Evolutionary conservation across 345 rosid species (phyloP).

Genomic region (Limnanthes douglasii): DNA sequence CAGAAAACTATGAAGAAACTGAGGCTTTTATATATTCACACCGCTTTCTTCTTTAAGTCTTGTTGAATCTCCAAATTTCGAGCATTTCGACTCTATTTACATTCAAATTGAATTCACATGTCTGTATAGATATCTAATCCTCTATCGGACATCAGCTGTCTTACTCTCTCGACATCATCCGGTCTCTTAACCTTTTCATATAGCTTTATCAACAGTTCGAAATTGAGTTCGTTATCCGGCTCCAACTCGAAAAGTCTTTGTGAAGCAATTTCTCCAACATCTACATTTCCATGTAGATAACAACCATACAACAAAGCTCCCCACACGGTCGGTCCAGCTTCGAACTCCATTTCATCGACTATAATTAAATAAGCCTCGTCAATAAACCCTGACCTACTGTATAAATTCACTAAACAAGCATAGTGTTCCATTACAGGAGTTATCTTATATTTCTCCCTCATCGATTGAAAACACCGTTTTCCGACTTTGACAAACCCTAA

Average conservation of each 20-base stretch:
- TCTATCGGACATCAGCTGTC: constrained; percentile 49
- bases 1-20: too few species aligned
- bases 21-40: too few species aligned
- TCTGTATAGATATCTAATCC: constrained; percentile 23
- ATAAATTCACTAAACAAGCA: constrained; percentile 77
- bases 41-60: too few species aligned
- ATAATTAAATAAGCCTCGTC: constrained; percentile 44
- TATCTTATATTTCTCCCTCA: constrained; percentile 34
- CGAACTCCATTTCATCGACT: constrained; percentile 35
- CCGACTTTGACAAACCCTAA: constrained; percentile 53
- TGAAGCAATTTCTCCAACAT: constrained; percentile 55
- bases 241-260: constrained; percentile 59
- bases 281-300: constrained; percentile 43
- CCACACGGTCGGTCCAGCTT: constrained; percentile 81
- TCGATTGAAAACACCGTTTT: constrained; percentile 33
- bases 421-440: constrained; percentile 53
- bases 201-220: constrained; percentile 51
- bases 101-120: too few species aligned
- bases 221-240: constrained; percentile 75
- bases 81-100: too few species aligned
- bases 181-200: constrained; percentile 30
- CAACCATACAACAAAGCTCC: constrained; percentile 76
- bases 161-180: constrained; percentile 44
- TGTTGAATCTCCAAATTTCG: too few species aligned
- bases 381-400: constrained; percentile 57